A percentile compares a stretch with the other conserved stretches of the same genome.
Conservation (phyloP, 495 filamentous ascomycete genomes). For the Hyaloscypha hepaticicola region DNA sequence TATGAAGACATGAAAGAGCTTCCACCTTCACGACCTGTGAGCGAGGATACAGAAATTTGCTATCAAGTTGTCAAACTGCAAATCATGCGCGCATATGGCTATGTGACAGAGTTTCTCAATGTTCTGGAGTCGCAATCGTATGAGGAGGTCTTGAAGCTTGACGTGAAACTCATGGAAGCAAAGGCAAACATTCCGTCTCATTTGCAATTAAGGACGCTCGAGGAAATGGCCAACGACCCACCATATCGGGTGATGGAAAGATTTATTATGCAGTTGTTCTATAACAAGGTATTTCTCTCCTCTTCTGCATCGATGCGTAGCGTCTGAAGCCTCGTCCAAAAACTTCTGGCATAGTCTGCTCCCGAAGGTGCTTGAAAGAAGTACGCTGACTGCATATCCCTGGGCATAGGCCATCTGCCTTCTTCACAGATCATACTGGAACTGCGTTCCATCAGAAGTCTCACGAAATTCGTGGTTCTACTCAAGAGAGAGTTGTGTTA, state of each 20-base stretch:
- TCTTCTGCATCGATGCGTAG: too few relatives aligned
- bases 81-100: slow-evolving; percentile 22
- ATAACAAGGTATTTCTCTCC: too few relatives aligned
- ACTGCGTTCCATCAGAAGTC: slow-evolving; percentile 56
- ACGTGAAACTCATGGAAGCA: slow-evolving; percentile 17
- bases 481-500: slow-evolving; percentile 66
- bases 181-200: slow-evolving; percentile 22
- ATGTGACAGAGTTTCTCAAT: slow-evolving; percentile 24
- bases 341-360: too few relatives aligned
- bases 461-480: slow-evolving; percentile 60
- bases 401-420: too few relatives aligned
- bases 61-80: slow-evolving; percentile 23
- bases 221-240: slow-evolving; percentile 25
- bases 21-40: slow-evolving; percentile 22
- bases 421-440: slow-evolving; percentile 58
- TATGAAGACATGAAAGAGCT: slow-evolving; percentile 27
- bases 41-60: slow-evolving; percentile 21
- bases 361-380: too few relatives aligned
- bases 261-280: slow-evolving; percentile 66
- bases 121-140: slow-evolving; percentile 25
- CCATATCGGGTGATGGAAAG: slow-evolving; percentile 56
- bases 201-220: slow-evolving; percentile 18
- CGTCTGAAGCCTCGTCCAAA: too few relatives aligned
- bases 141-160: slow-evolving; percentile 25
- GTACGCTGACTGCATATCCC: too few relatives aligned